Evolutionary conservation across 148 eudicot species (phyloP), one percentile per base, ranked within the genome.

Genomic region (Rhododendron ovatum): DNA sequence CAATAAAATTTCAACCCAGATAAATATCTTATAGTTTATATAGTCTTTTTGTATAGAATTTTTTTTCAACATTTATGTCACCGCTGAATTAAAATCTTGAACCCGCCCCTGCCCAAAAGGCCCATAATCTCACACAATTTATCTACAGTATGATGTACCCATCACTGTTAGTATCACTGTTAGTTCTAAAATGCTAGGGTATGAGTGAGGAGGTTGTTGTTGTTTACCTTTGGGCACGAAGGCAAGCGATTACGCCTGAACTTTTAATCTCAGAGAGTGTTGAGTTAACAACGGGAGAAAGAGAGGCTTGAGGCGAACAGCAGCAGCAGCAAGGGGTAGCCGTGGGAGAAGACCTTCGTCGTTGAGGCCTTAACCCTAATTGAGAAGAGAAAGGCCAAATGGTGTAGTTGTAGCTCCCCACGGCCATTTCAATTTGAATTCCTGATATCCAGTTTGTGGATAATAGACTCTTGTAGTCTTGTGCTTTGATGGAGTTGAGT

Each of bases 171-270:
- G 53, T 37, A 37, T 37, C 39, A 37, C 39, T 7, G 13, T 51
- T 13, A 53, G 57, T 53, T 53, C 57, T 53, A 13, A 53, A 13
- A 53, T 22, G 67, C 24, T 22, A 13, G 35, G 20, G 35, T 11
- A 12, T 10, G 14, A 10, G 63, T 24, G 41, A n/a, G 18, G 18
- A 48, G 37, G 20, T 10, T 0, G 37, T 3, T 7, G 28, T 20
- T 7, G 35, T 22, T n/a, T 87, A 95, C 98, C 96, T 92, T 48
- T 90, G 91, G 82, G 98, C 92, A 24, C 98, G 94, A 87, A 95
- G 98, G 91, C 98, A 95, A 83, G 96, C 98, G 35, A 95, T 93
- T 78, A 95, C 85, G 37, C 92, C 96, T 78, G 95, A 91, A 79
- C 48, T 83, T 11, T 87, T 92, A 65, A 95, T 93, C 50, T 91